Conservation (phyloP, 306 rosid genomes). For the Pyrus communis region DNA sequence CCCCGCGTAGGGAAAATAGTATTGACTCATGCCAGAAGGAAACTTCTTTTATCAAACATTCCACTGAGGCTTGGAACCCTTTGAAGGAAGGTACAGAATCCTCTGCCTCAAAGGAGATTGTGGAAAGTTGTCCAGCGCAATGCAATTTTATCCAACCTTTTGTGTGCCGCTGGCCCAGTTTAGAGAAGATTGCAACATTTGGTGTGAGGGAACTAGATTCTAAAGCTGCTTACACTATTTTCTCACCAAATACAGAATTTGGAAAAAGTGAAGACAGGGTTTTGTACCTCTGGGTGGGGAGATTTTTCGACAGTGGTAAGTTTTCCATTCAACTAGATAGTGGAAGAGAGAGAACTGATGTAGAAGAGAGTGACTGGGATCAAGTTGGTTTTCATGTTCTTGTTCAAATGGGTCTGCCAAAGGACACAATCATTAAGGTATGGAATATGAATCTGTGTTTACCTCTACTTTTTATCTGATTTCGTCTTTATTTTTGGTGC, state of each 20-base stretch:
- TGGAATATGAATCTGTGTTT: conserved; percentile 1
- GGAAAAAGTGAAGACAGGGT: conserved; percentile 31
- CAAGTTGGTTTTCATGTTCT: conserved; percentile 51
- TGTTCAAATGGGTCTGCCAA: conserved; percentile 47
- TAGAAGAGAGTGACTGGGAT: conserved; percentile 57
- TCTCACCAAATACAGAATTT: conserved; percentile 42
- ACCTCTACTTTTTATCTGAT: background rate
- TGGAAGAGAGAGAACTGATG: conserved; percentile 36
- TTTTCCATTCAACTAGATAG: conserved; percentile 42
- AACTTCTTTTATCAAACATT: conserved; percentile 21
- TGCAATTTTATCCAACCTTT: conserved; percentile 25
- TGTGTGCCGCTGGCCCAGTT: conserved; percentile 73
- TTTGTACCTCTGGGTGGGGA: conserved; percentile 84
- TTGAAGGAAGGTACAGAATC: conserved; percentile 22
- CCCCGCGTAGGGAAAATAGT: conserved; percentile 12
- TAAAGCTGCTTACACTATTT: conserved; percentile 58
- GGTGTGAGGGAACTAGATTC: conserved; percentile 57
- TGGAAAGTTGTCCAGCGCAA: conserved; percentile 26
- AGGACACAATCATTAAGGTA: conserved; percentile 65
- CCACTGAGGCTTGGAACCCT: conserved; percentile 23
- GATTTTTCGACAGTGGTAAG: conserved; percentile 39
- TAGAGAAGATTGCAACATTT: conserved; percentile 53
- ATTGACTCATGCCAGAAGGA: conserved; percentile 22
- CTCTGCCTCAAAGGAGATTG: conserved; percentile 28
- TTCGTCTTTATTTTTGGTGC: background rate